Evolutionary conservation across 371 early-diverging fungal species (phyloP).

Genomic region (Mucor ambiguus): DNA sequence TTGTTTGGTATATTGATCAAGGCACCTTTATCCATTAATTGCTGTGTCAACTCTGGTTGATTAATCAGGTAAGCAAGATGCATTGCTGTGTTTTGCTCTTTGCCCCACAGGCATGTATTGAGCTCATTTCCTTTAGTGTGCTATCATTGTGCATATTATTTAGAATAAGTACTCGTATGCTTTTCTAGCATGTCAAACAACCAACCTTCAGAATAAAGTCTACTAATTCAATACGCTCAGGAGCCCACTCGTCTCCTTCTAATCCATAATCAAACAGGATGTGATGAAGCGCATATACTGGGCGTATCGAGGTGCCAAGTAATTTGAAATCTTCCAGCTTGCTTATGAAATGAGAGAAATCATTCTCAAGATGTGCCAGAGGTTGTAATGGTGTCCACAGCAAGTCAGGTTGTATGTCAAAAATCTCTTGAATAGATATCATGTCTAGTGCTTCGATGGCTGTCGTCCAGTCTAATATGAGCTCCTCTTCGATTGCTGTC

Average conservation of each 20-base stretch:
- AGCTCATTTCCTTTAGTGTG: constrained; percentile 21
- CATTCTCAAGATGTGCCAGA: constrained; percentile 23
- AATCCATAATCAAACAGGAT: constrained; percentile 28
- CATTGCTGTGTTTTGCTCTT: constrained; percentile 24
- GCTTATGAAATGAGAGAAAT: constrained; percentile 27
- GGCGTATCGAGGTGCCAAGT: constrained; percentile 23
- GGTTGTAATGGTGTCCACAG: constrained; percentile 28
- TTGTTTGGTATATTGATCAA: constrained; percentile 16
- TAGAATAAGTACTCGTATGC: background rate
- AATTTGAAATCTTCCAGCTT: constrained; percentile 16
- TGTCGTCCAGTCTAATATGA: constrained; percentile 29
- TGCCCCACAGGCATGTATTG: constrained; percentile 27
- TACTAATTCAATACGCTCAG: constrained; percentile 22
- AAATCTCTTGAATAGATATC: constrained; percentile 20
- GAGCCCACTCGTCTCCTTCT: constrained; percentile 26
- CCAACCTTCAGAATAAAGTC: constrained; percentile 26
- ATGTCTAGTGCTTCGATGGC: constrained; percentile 30
- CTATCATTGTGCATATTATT: constrained; percentile 1
- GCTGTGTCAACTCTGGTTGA: constrained; percentile 17
- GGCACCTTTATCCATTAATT: constrained; percentile 19
- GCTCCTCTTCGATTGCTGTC: constrained; percentile 16
- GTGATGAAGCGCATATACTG: constrained; percentile 31
- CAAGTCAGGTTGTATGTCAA: constrained; percentile 19
- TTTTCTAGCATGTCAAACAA: background rate
- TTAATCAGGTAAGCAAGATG: constrained; percentile 28